Evolutionary conservation across 2,329 filamentous ascomycete species (phyloP), one percentile per base, ranked within the genome.

Genomic region (Rutstroemia sp.): DNA sequence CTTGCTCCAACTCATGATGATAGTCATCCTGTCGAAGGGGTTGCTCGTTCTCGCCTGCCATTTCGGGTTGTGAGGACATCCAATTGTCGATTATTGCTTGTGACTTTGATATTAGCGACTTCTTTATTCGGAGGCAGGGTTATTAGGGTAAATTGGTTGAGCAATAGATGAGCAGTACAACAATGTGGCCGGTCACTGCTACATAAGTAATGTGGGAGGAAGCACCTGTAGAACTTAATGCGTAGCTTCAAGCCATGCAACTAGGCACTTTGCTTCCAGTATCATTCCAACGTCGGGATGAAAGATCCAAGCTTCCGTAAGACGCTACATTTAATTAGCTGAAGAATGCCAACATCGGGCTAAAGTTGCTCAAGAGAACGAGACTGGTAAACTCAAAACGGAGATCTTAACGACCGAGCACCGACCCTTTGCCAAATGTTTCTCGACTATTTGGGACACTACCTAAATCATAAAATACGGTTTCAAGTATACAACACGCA

Each of bases 161-260:
- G 5, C 23, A 30, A 10, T 9, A 30, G 27, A 9, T 30, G 27
- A 30, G 10, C 8, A 9, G 10, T 30, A 40, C 14, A 19, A n/a
- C 14, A 14, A 16, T 40, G 16, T 19, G 39, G 10, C 39, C 16
- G 14, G 16, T 7, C 17, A 19, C 19, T 12, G 40, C 52, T 49
- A 54, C 7, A 54, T 54, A 49, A 42, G 52, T 40, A 19, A 19
- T n/a, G 30, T 54, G 44, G 34, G 23, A 40, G 27, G 23, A 49
- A 42, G 36, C 19, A 42, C 25, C 36, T 39, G 30, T 34, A 48
- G 16, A 36, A 23, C 27, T 21, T 16, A 9, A 12, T 54, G 42
- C 52, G 45, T 48, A 49, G 34, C 23, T 49, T 49, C 21, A n/a
- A 34, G 52, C 36, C 44, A 34, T 54, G 52, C 52, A 42, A 21